Conservation (phyloP, 2,329 filamentous ascomycete genomes). For the Pseudocercospora vitis region DNA sequence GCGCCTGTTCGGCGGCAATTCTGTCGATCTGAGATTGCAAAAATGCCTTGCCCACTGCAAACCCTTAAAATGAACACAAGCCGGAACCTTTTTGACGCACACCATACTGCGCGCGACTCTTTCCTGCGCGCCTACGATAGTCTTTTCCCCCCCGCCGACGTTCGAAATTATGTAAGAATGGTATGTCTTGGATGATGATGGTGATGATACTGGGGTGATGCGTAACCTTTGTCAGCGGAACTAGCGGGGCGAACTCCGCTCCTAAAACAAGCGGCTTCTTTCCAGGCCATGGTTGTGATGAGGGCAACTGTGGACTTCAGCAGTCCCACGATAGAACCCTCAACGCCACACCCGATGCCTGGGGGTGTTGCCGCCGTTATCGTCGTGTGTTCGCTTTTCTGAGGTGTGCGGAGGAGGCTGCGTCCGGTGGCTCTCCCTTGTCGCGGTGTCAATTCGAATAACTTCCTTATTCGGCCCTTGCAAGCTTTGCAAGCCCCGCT, state of each 20-base stretch:
- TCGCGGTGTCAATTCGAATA: conserved; percentile 2
- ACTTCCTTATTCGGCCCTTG: neutral
- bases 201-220: too few species aligned
- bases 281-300: conserved; percentile 1
- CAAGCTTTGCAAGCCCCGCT: neutral
- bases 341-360: conserved; percentile 1
- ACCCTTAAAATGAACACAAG: neutral
- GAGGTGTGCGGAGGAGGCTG: neutral
- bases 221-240: neutral
- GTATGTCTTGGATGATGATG: too few species aligned
- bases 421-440: neutral
- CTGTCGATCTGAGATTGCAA: conserved; percentile 8
- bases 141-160: neutral
- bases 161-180: too few species aligned
- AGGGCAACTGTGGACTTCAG: neutral
- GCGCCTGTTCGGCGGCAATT: conserved; percentile 4
- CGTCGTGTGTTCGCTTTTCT: neutral
- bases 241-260: neutral
- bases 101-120: neutral
- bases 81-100: neutral
- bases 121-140: neutral
- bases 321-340: neutral
- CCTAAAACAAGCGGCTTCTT: neutral
- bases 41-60: neutral
- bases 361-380: neutral